These are phyloP conservation scores for Neocucurbitaria cava DNA, from an alignment of 2,329 filamentous ascomycete species.

Conservation along the genomic window DNA sequence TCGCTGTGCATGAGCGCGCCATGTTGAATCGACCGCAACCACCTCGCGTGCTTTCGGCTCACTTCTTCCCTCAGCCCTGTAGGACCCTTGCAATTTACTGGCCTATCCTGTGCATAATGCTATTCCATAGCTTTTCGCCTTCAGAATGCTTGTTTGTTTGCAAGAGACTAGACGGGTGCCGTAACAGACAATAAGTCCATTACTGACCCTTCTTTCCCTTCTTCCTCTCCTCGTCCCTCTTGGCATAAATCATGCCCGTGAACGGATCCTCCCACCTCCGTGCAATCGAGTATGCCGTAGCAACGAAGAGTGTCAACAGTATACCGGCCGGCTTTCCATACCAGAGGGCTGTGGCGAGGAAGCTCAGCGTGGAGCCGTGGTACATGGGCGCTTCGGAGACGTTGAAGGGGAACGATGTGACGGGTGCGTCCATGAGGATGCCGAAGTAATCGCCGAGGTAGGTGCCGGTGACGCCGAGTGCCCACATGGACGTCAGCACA, in stretches of 20 bases:
- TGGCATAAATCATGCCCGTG: conserved; percentile 89
- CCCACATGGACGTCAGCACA: conserved; percentile 88
- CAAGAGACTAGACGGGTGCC: neutral
- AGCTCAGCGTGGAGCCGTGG: conserved; percentile 90
- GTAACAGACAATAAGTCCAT: neutral
- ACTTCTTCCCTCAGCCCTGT: neutral
- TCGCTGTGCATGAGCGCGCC: conserved; percentile 17
- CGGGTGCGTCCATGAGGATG: conserved; percentile 93
- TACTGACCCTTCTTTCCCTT: conserved; percentile 47
- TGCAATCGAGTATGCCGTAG: conserved; percentile 79
- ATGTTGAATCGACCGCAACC: conserved; percentile 15
- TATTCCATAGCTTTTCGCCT: neutral
- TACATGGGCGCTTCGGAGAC: conserved; percentile 94
- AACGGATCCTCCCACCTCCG: conserved; percentile 92
- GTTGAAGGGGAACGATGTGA: conserved; percentile 96
- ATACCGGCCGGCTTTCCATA: conserved; percentile 88
- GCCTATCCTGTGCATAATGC: neutral
- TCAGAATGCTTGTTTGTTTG: neutral
- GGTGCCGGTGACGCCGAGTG: conserved; percentile 90
- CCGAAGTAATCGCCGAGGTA: conserved; percentile 99
- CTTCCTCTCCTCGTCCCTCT: conserved; percentile 68
- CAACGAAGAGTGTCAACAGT: conserved; percentile 75
- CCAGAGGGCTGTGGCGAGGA: conserved; percentile 84
- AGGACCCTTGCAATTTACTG: neutral
- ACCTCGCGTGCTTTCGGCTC: conserved; percentile 1